Conservation (phyloP, 2,329 filamentous ascomycete genomes). For the Cadophora sp. region DNA sequence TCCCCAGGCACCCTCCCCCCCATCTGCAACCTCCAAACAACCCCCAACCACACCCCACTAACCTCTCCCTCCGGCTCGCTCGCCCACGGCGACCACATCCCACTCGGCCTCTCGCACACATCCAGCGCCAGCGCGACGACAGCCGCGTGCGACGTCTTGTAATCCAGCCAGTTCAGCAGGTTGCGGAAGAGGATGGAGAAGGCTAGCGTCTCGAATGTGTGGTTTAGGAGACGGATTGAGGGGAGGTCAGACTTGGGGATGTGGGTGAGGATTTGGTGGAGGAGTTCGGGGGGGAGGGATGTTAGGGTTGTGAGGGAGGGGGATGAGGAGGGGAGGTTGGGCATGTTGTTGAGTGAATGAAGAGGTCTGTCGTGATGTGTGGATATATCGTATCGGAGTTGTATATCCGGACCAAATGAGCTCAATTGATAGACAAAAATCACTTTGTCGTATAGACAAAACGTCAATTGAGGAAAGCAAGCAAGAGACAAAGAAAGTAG, state of each 20-base stretch:
- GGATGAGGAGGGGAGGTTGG: not conserved
- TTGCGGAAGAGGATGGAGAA: slow-evolving; percentile 34
- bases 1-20: not conserved
- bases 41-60: slow-evolving; percentile 27
- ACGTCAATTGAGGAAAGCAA: not conserved
- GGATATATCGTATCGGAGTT: not conserved
- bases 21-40: slow-evolving; percentile 33
- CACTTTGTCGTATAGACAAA: not conserved
- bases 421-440: not conserved
- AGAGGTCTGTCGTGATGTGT: not conserved
- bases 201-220: slow-evolving; percentile 30
- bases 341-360: not conserved
- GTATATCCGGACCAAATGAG: not conserved
- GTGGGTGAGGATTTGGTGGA: slow-evolving; percentile 30
- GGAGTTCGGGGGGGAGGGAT: slow-evolving; percentile 32
- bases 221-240: slow-evolving; percentile 30
- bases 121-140: slow-evolving; percentile 29
- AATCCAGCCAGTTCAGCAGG: slow-evolving; percentile 28
- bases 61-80: slow-evolving; percentile 25
- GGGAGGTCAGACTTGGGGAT: slow-evolving; percentile 30
- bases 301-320: slow-evolving; percentile 20
- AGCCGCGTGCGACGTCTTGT: slow-evolving; percentile 11
- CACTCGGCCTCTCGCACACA: slow-evolving; percentile 28
- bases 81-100: slow-evolving; percentile 37
- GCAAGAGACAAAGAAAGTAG: too few relatives aligned